Percentiles rank a stretch among this genome's conserved stretches.
Conservation (phyloP, 2,329 filamentous ascomycete species). For the Fusarium compactum region DNA sequence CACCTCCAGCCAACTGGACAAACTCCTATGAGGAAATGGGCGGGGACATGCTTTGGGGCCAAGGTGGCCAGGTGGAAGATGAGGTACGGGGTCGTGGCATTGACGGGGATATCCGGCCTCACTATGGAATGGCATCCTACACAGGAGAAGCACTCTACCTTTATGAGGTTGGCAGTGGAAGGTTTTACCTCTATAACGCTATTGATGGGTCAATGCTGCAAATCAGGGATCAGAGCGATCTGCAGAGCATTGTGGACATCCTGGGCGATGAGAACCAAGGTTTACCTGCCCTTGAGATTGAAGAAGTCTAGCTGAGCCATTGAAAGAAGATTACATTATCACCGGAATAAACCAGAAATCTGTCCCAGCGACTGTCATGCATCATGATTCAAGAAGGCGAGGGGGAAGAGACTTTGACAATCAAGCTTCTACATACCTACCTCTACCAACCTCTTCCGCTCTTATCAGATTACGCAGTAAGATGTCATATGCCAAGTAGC, state of each 20-base stretch:
- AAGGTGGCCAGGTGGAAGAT: background rate
- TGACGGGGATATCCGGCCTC: background rate
- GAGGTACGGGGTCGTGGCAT: background rate
- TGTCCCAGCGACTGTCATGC: background rate
- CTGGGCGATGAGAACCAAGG: background rate
- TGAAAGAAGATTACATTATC: background rate
- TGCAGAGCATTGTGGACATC: background rate
- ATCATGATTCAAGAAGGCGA: background rate
- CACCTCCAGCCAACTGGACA: background rate
- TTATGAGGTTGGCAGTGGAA: background rate
- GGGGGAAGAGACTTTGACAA: too few relatives aligned
- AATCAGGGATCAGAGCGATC: fast-evolving
- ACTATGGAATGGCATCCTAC: background rate
- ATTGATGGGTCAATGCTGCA: background rate
- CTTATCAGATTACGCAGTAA: background rate
- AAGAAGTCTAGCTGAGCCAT: fast-evolving
- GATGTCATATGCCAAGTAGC: background rate
- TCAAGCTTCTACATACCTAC: fast-evolving
- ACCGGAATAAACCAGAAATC: too few relatives aligned
- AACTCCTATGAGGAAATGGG: background rate
- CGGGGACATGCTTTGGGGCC: background rate
- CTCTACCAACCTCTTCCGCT: background rate
- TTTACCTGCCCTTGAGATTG: background rate
- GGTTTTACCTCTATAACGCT: background rate
- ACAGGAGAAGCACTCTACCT: background rate